Evolutionary conservation across 148 eudicot genomes (phyloP).

Genomic region (Rhododendron vialii): DNA sequence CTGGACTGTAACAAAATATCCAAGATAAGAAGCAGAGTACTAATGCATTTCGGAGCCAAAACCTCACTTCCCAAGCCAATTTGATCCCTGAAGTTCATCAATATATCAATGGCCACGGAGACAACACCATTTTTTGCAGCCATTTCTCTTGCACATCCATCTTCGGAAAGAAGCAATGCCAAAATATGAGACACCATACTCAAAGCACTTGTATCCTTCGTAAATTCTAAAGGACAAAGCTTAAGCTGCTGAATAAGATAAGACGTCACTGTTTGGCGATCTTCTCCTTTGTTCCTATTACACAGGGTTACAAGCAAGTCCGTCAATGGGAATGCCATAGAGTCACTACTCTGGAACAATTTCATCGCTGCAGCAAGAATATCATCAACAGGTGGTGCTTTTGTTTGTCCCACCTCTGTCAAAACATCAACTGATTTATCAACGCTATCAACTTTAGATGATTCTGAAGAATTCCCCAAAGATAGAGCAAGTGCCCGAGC

Average conservation of each 20-base stretch:
- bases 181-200: slow-evolving; percentile 78
- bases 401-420: slow-evolving; percentile 59
- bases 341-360: slow-evolving; percentile 70
- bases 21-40: slow-evolving; percentile 84
- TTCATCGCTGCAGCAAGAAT: slow-evolving; percentile 77
- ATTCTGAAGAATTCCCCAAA: slow-evolving; percentile 72
- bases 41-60: slow-evolving; percentile 54
- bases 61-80: slow-evolving; percentile 43
- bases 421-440: slow-evolving; percentile 58
- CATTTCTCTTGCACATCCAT: slow-evolving; percentile 65
- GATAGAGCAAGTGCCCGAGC: slow-evolving; percentile 94
- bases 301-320: slow-evolving; percentile 87
- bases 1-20: slow-evolving; percentile 80
- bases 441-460: slow-evolving; percentile 62
- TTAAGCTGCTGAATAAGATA: slow-evolving; percentile 75
- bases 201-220: slow-evolving; percentile 59
- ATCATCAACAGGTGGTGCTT: slow-evolving; percentile 81
- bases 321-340: slow-evolving; percentile 71
- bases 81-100: slow-evolving; percentile 44
- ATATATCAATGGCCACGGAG: slow-evolving; percentile 51
- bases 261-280: slow-evolving; percentile 68
- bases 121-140: slow-evolving; percentile 71
- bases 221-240: slow-evolving; percentile 59
- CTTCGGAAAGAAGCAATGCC: slow-evolving; percentile 87
- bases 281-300: slow-evolving; percentile 84